These are phyloP conservation scores for Suhomyces atakaporum DNA, from an alignment of 1,139 yeast species.

Conservation along the genomic window DNA sequence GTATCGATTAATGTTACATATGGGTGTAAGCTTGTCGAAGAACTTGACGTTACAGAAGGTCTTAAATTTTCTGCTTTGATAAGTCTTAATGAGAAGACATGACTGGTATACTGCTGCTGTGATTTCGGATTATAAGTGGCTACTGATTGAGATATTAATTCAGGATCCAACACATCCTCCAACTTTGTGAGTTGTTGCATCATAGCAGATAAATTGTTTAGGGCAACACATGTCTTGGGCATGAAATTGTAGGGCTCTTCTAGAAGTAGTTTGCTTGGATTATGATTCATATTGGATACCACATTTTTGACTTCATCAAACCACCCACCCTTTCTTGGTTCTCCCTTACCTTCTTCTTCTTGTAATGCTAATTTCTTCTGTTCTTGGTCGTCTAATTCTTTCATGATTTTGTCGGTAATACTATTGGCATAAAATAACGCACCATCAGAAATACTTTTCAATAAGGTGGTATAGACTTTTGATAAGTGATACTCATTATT, in stretches of 20 bases:
- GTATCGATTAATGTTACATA: conserved; percentile 72
- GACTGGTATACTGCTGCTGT: conserved; percentile 43
- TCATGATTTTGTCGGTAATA: conserved; percentile 48
- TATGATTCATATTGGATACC: conserved; percentile 46
- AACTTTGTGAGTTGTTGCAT: conserved; percentile 57
- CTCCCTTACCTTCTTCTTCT: conserved; percentile 29
- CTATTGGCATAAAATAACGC: conserved; percentile 53
- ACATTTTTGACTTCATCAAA: conserved; percentile 48
- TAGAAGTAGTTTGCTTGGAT: conserved; percentile 35
- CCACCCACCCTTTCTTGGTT: conserved; percentile 35
- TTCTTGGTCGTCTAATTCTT: conserved; percentile 50
- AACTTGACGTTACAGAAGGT: conserved; percentile 33
- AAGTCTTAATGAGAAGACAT: conserved; percentile 66
- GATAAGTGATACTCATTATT: conserved; percentile 61
- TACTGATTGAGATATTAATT: conserved; percentile 53
- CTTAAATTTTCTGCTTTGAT: conserved; percentile 71
- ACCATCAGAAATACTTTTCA: conserved; percentile 65
- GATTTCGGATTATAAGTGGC: conserved; percentile 33
- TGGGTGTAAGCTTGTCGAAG: conserved; percentile 56
- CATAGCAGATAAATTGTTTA: conserved; percentile 70
- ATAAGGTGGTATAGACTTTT: conserved; percentile 54
- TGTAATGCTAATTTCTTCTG: conserved; percentile 24
- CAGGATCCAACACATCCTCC: conserved; percentile 66
- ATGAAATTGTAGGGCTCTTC: conserved; percentile 64
- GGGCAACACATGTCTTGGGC: conserved; percentile 68